Base-by-base conservation (phyloP, 306 rosid genomes). In the Acacia melanoxylon region DNA sequence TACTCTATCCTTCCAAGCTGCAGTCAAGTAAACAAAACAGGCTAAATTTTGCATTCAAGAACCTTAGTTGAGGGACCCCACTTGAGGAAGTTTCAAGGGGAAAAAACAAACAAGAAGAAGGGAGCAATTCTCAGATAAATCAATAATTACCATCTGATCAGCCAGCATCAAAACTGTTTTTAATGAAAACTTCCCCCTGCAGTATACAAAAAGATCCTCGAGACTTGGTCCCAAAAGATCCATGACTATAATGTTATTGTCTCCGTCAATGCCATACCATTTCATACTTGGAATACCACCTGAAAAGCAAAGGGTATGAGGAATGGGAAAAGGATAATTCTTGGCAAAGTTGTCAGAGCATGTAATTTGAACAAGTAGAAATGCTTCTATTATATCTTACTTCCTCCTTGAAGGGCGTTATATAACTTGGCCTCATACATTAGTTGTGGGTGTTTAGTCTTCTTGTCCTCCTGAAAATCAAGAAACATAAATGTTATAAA, bases 171-270 rank as follows among this genome's bases (percentile, higher is more conserved):
- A 83, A 79, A 93, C 99, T 51, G 98, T 90, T 88, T 94, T 96
- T 68, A 92, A 84, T 22, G 99, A 89, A 76, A 92, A 91, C 80
- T 92, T 96, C 83, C 94, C 89, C 78, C 98, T 97, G 10, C 98
- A 91, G 46, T 92, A 96, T 65, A 91, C 94, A 81, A 92, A 93
- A 86, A 96, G 91, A 88, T 96, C 99, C 85, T 96, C 99, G 22
- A 96, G 92, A 85, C 99, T 96, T 14, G 97, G 94, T 72, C 99
- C 99, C 35, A 96, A 85, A 77, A 93, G 91, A 90, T 96, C 99
- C 25, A 96, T 82, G 72, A 92, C 93, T 41, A 96, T 89, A 80
- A 85, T 91, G 87, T 96, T 93, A 69, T 92, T 91, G 76, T 93
- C 98, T 59, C 94, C 97, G 67, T 96, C 94, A 31, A 84, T 75